These are phyloP conservation scores for Candida gorgasii DNA, from an alignment of 805 yeast genomes.

Conservation along the genomic window DNA sequence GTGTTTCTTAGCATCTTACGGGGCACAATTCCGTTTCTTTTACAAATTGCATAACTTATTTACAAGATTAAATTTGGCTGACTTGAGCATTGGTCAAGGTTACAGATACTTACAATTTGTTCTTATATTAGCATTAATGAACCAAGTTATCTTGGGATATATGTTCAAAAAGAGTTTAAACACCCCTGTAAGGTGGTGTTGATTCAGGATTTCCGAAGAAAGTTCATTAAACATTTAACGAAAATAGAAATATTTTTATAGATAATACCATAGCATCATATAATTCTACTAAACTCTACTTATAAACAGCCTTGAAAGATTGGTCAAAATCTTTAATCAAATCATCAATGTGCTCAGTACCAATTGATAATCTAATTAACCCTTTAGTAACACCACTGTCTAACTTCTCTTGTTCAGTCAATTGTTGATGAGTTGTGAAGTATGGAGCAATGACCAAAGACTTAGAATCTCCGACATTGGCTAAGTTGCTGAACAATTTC, in stretches of 20 bases:
- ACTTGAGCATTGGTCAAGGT: slow-evolving; percentile 14
- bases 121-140: slow-evolving; percentile 8
- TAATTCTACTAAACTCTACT: slow-evolving; percentile 2
- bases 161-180: neutral
- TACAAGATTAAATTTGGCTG: slow-evolving; percentile 14
- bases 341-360: slow-evolving; percentile 82
- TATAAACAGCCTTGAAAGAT: slow-evolving; percentile 67
- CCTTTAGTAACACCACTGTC: slow-evolving; percentile 89
- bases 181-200: too few species aligned
- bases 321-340: slow-evolving; percentile 67
- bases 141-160: slow-evolving; percentile 8
- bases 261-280: neutral
- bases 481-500: slow-evolving; percentile 86
- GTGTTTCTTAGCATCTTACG: slow-evolving; percentile 10
- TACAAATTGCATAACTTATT: slow-evolving; percentile 10
- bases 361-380: slow-evolving; percentile 84
- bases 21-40: slow-evolving; percentile 13
- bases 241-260: too few species aligned
- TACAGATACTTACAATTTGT: slow-evolving; percentile 11
- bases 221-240: too few species aligned
- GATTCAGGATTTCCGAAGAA: too few species aligned
- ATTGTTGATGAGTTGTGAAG: slow-evolving; percentile 94
- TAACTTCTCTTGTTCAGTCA: slow-evolving; percentile 74
- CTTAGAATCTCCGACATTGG: slow-evolving; percentile 96
- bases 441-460: slow-evolving; percentile 95